Conservation (phyloP, 2,329 filamentous ascomycete genomes). For the Cucurbitaria berberidis region DNA sequence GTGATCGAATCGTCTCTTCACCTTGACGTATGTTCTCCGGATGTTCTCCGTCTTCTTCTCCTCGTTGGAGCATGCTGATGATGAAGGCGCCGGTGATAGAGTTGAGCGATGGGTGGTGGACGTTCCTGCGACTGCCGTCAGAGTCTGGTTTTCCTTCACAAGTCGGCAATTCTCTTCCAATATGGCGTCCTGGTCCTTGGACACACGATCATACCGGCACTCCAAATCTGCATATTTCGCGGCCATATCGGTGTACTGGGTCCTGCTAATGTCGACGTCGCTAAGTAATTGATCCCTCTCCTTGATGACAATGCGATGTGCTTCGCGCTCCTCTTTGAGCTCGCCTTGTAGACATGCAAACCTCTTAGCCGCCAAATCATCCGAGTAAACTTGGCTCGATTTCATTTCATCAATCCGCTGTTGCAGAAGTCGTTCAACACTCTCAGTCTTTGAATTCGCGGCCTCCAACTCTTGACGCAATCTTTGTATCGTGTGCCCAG, state of each 20-base stretch:
- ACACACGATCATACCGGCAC: not conserved
- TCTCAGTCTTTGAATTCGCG: not conserved
- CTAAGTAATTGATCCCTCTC: not conserved
- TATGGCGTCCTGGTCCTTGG: constrained; percentile 5
- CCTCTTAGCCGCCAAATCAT: too few species aligned
- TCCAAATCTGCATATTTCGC: not conserved
- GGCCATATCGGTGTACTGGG: not conserved
- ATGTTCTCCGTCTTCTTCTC: constrained; percentile 27
- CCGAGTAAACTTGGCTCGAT: too few species aligned
- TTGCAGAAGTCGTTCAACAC: not conserved
- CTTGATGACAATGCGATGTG: not conserved
- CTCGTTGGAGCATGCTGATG: not conserved
- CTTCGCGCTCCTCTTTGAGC: not conserved
- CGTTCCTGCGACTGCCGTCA: not conserved
- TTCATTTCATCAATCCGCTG: too few species aligned
- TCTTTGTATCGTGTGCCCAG: too few species aligned
- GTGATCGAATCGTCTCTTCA: constrained; percentile 26
- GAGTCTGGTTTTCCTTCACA: not conserved
- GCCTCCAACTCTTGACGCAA: not conserved
- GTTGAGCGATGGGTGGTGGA: not conserved
- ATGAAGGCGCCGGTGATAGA: constrained; percentile 5
- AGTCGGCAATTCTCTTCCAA: constrained; percentile 5
- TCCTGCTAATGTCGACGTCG: not conserved
- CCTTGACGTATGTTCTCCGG: constrained; percentile 21
- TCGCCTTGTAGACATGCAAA: not conserved